A percentile compares a stretch with the other conserved stretches of the same genome.
phyloP scores from a whole-genome alignment of 176 grass and related monocot species.

The Aegilops sharonensis region DNA sequence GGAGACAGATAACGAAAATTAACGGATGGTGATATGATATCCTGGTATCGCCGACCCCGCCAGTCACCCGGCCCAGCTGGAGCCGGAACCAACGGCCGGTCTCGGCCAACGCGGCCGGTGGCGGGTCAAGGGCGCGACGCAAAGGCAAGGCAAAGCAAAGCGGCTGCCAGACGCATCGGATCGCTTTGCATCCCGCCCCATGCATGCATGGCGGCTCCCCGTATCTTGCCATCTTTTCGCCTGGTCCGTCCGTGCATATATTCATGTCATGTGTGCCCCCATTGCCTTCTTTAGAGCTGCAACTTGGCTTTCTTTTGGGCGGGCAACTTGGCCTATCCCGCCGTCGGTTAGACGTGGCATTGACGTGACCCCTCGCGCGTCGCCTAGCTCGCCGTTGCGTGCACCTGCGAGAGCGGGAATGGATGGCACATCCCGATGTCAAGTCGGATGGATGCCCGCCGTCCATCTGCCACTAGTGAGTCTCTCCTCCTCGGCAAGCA shows the following conservation, averaged over 20 bases:
- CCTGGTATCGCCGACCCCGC: no score
- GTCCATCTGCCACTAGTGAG: not conserved
- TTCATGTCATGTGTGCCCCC: not conserved
- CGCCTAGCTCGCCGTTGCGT: not conserved
- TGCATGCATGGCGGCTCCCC: not conserved
- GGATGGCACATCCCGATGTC: not conserved
- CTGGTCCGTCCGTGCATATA: slow-evolving; percentile 30
- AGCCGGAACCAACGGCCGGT: no score
- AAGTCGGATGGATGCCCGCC: slow-evolving; percentile 2
- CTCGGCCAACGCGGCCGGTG: not conserved
- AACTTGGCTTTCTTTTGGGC: slow-evolving; percentile 13
- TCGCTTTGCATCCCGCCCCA: slow-evolving; percentile 28
- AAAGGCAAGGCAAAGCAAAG: not conserved
- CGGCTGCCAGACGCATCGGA: slow-evolving; percentile 7
- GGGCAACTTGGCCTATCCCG: slow-evolving; percentile 18
- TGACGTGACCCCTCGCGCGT: slow-evolving; percentile 16
- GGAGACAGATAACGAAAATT: not conserved
- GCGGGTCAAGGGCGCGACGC: not conserved
- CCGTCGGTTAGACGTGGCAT: slow-evolving; percentile 13
- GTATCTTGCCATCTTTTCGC: slow-evolving; percentile 25
- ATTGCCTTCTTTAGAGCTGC: not conserved
- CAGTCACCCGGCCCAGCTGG: no score
- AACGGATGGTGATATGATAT: not conserved
- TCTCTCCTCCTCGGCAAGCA: slow-evolving; percentile 26
- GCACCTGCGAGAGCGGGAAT: not conserved